These are phyloP conservation scores for Closterium sp. DNA, from an alignment of 139 green algal species.

Conservation along the genomic window DNA sequence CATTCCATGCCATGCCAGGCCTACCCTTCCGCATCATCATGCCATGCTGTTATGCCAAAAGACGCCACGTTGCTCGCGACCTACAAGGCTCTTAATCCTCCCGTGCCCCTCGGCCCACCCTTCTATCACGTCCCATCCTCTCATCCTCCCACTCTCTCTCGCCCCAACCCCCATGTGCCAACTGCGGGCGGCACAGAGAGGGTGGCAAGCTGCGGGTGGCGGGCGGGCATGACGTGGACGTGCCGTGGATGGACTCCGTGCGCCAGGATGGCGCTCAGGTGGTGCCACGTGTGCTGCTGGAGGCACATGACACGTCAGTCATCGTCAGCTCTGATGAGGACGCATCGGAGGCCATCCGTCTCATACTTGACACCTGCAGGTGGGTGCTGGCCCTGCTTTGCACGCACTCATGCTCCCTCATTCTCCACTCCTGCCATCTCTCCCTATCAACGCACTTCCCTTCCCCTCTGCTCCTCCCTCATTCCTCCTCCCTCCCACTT, in stretches of 20 bases:
- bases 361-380: background rate
- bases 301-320: background rate
- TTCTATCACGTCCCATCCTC: background rate
- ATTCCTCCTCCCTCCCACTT: background rate
- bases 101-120: background rate
- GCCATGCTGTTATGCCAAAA: background rate
- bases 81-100: background rate
- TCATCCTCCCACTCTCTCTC: background rate
- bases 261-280: conserved; percentile 22
- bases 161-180: background rate
- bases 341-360: background rate
- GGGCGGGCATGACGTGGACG: conserved; percentile 9
- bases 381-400: no score
- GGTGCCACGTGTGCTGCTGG: conserved; percentile 27
- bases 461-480: background rate
- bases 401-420: no score
- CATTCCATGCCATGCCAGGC: background rate
- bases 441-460: background rate
- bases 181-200: background rate
- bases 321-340: background rate
- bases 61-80: background rate
- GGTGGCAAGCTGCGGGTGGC: background rate
- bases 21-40: no score
- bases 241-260: conserved; percentile 18
- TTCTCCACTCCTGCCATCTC: background rate